phyloP scores from a whole-genome alignment of 2,329 filamentous ascomycete species.

The Aureobasidium mangrovei region DNA sequence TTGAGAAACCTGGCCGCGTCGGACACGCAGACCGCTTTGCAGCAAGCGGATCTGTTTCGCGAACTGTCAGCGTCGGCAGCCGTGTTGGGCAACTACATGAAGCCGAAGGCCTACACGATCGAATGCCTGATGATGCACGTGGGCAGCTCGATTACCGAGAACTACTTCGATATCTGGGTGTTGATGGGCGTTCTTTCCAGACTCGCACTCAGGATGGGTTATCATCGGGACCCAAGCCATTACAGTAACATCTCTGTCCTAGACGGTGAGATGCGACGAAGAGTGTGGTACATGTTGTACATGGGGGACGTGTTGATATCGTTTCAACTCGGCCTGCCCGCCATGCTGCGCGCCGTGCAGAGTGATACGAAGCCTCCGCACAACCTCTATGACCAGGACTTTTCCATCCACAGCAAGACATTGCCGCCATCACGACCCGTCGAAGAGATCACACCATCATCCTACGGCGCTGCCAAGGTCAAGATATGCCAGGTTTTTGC shows the following conservation, averaged over 20 bases:
- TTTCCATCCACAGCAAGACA: conserved; percentile 27
- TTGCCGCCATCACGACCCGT: conserved; percentile 30
- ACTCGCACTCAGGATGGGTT: conserved; percentile 35
- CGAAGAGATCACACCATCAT: conserved; percentile 27
- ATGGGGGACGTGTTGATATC: conserved; percentile 40
- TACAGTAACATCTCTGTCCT: conserved; percentile 35
- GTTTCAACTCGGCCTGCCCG: conserved; percentile 41
- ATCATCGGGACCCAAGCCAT: conserved; percentile 38
- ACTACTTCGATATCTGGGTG: conserved; percentile 33
- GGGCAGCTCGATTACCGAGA: conserved; percentile 23
- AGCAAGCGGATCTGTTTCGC: conserved; percentile 22
- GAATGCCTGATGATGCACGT: conserved; percentile 32
- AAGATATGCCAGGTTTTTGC: conserved; percentile 30
- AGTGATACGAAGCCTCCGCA: conserved; percentile 36
- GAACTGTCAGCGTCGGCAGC: conserved; percentile 25
- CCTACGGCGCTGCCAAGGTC: conserved; percentile 30
- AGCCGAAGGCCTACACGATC: conserved; percentile 35
- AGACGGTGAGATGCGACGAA: conserved; percentile 38
- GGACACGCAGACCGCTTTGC: conserved; percentile 15
- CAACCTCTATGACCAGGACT: conserved; percentile 39
- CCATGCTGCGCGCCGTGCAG: conserved; percentile 36
- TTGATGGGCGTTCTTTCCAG: conserved; percentile 32
- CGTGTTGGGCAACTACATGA: conserved; percentile 34
- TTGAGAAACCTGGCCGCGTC: conserved; percentile 19
- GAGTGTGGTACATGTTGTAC: conserved; percentile 35